Evolutionary conservation across 2,329 filamentous ascomycete genomes (phyloP).

Genomic region (Aquanectria penicillioides): DNA sequence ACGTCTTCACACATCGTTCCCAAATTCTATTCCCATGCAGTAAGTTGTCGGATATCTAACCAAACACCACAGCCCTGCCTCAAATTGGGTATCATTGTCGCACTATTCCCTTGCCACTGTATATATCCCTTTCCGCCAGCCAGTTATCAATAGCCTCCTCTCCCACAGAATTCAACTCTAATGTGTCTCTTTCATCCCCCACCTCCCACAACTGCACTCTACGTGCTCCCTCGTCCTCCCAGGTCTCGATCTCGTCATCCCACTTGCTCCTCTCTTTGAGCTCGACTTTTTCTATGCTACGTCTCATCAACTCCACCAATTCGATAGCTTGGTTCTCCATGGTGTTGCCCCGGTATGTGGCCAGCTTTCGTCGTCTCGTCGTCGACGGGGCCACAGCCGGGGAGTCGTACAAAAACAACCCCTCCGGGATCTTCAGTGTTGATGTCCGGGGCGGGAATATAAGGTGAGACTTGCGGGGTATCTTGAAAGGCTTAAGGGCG

Average conservation of each 20-base stretch:
- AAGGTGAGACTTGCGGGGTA: constrained; percentile 54
- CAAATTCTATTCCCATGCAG: no score
- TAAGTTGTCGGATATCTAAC: no score
- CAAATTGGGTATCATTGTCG: not conserved
- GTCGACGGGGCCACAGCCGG: constrained; percentile 31
- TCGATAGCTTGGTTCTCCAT: constrained; percentile 59
- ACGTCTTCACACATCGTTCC: no score
- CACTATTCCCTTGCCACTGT: not conserved
- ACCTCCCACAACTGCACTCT: constrained; percentile 53
- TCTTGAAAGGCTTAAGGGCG: constrained; percentile 26
- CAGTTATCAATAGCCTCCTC: constrained; percentile 41
- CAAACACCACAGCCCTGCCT: not conserved
- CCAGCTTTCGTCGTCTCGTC: constrained; percentile 29
- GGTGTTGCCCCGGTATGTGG: constrained; percentile 49
- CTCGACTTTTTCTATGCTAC: constrained; percentile 59
- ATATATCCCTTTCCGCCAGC: constrained; percentile 45
- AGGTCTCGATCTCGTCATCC: constrained; percentile 51
- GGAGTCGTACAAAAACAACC: constrained; percentile 59
- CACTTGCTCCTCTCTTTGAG: constrained; percentile 53
- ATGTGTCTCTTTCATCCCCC: constrained; percentile 42
- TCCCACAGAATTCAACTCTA: constrained; percentile 43
- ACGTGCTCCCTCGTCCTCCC: constrained; percentile 46
- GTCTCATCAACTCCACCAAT: constrained; percentile 59
- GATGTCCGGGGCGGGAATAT: constrained; percentile 60
- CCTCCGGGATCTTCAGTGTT: constrained; percentile 59